Conservation (phyloP, 352 stramenopile genomes). For the Globisporangium acanthophoron region DNA sequence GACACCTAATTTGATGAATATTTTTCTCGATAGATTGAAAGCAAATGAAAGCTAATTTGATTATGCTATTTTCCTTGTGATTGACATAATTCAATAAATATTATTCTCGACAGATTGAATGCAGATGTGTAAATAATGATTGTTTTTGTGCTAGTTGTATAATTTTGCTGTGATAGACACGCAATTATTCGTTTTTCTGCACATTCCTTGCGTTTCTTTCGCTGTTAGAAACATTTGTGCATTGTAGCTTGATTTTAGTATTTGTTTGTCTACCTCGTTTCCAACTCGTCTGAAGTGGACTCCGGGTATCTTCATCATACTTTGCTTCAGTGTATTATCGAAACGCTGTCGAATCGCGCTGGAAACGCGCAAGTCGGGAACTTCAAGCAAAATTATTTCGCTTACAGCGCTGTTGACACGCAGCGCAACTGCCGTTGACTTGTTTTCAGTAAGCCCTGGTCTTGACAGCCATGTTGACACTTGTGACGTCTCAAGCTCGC, state of each 20-base stretch:
- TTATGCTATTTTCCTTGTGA: no score
- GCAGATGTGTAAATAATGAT: no score
- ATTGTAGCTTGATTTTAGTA: no score
- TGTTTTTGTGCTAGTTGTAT: no score
- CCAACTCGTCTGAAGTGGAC: no score
- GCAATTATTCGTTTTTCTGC: background rate
- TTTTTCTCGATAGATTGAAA: no score
- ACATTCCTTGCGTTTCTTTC: background rate
- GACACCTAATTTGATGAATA: no score
- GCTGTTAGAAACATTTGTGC: background rate
- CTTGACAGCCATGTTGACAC: background rate
- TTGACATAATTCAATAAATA: no score
- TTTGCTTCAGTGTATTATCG: background rate
- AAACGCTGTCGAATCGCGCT: no score
- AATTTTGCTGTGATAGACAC: background rate
- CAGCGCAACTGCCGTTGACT: constrained; percentile 3
- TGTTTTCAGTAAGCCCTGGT: background rate
- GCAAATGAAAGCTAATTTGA: no score
- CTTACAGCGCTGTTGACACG: background rate
- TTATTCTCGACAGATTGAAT: no score
- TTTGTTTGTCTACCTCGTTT: no score
- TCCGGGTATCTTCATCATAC: background rate
- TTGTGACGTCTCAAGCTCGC: background rate
- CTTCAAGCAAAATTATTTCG: background rate
- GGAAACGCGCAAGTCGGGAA: background rate